A percentile compares a stretch with the other conserved stretches of the same genome.
Conservation (phyloP, 176 grass and related monocot genomes). For the Oryza glumipatula region DNA sequence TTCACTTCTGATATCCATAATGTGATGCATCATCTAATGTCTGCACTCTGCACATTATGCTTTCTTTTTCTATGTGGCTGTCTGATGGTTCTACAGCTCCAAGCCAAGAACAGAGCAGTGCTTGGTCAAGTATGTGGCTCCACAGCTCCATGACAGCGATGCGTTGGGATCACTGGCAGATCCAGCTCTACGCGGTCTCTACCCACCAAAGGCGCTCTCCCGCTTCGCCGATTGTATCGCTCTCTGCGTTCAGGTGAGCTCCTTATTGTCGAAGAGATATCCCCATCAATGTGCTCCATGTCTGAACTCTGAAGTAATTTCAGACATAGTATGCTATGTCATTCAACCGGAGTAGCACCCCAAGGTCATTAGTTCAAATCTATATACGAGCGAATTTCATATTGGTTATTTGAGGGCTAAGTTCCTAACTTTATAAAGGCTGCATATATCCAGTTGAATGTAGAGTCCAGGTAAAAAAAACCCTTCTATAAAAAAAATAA, state of each 20-base stretch:
- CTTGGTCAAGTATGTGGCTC: slow-evolving; percentile 70
- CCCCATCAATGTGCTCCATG: background rate
- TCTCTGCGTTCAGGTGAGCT: slow-evolving; percentile 73
- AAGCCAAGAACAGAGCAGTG: slow-evolving; percentile 63
- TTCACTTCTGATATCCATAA: background rate
- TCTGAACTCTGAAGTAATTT: background rate
- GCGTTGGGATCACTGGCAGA: slow-evolving; percentile 65
- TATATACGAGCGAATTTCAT: too few species aligned
- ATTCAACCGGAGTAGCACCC: too few species aligned
- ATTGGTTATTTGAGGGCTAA: too few species aligned
- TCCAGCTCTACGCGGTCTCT: slow-evolving; percentile 80
- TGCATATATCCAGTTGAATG: too few species aligned
- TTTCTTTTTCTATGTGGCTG: background rate
- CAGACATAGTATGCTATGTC: background rate
- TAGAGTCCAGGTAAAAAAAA: too few species aligned
- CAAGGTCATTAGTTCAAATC: too few species aligned
- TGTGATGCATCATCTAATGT: background rate
- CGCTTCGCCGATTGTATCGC: slow-evolving; percentile 76
- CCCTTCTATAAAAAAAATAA: too few species aligned
- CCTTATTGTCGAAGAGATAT: slow-evolving; percentile 21
- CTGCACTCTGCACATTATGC: background rate
- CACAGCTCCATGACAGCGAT: slow-evolving; percentile 73
- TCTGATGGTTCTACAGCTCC: slow-evolving; percentile 50
- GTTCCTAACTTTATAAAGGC: too few species aligned
- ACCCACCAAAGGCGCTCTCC: slow-evolving; percentile 73